Evolutionary conservation across 805 yeast species (phyloP).

Genomic region (Jamesozyma hellenica): DNA sequence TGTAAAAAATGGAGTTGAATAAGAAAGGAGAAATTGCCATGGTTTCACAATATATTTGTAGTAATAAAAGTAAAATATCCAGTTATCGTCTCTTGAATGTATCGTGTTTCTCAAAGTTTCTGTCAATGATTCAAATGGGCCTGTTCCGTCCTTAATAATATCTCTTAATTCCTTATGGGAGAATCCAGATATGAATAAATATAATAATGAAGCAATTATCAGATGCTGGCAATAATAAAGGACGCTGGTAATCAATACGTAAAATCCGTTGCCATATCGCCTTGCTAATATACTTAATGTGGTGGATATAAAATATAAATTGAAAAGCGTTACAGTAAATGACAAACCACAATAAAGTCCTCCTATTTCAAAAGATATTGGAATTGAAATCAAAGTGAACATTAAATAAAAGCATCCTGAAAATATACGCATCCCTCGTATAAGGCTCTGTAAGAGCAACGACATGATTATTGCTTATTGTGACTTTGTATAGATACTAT

Average conservation of each 20-base stretch:
- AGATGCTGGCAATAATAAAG: constrained; percentile 76
- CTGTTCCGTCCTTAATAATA: constrained; percentile 15
- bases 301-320: constrained; percentile 61
- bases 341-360: constrained; percentile 85
- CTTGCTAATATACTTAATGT: constrained; percentile 50
- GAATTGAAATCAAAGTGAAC: constrained; percentile 71
- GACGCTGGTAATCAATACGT: constrained; percentile 25
- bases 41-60: constrained; percentile 38
- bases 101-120: constrained; percentile 14
- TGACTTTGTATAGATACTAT: too few relatives aligned
- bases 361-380: constrained; percentile 89
- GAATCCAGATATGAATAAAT: constrained; percentile 53
- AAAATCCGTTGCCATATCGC: constrained; percentile 13
- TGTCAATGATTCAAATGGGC: constrained; percentile 17
- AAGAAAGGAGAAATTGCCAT: constrained; percentile 64
- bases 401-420: constrained; percentile 53
- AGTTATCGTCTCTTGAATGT: constrained; percentile 11
- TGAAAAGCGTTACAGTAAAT: constrained; percentile 63
- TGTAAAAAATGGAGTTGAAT: constrained; percentile 84
- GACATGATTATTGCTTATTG: neutral
- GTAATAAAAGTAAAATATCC: constrained; percentile 26
- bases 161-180: constrained; percentile 26
- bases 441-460: constrained; percentile 9
- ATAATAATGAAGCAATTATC: constrained; percentile 69
- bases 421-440: constrained; percentile 24